Evolutionary conservation across 2,329 filamentous ascomycete species (phyloP).

Genomic region (Fusarium scirpi): DNA sequence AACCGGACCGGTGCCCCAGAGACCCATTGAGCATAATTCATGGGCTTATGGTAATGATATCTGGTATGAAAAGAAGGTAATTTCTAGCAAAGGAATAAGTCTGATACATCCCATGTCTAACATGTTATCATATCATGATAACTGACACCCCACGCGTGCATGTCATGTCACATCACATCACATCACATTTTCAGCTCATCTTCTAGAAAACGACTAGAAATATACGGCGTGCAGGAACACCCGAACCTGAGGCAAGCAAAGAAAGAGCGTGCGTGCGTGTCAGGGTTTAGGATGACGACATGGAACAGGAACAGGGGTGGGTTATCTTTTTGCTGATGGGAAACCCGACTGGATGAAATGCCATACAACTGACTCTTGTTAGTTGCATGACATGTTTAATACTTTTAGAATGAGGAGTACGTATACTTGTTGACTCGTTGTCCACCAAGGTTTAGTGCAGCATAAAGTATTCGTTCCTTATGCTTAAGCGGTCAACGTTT

Average conservation of each 20-base stretch:
- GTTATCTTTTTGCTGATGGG: conserved; percentile 9
- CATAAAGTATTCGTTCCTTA: neutral
- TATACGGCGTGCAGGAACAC: neutral
- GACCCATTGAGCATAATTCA: conserved; percentile 9
- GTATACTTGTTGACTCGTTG: neutral
- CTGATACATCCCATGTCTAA: conserved; percentile 19
- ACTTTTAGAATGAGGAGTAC: neutral
- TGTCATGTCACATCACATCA: neutral
- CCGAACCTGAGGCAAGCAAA: conserved; percentile 13
- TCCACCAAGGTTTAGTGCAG: neutral
- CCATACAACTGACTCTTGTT: conserved; percentile 21
- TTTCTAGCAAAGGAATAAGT: conserved; percentile 28
- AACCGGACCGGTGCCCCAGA: neutral
- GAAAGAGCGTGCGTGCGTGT: conserved; percentile 2
- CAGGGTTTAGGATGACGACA: conserved; percentile 34
- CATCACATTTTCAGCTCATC: neutral
- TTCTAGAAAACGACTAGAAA: conserved; percentile 47
- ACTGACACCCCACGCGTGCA: conserved; percentile 9
- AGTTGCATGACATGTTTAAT: conserved; percentile 1
- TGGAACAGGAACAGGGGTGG: conserved; percentile 23
- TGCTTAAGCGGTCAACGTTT: neutral
- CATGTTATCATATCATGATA: conserved; percentile 9
- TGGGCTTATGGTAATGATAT: neutral
- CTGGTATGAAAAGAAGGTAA: neutral
- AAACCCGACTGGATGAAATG: conserved; percentile 7